Evolutionary conservation across 768 basidiomycete genomes (phyloP).

Genomic region (Sporobolomyces pararoseus): DNA sequence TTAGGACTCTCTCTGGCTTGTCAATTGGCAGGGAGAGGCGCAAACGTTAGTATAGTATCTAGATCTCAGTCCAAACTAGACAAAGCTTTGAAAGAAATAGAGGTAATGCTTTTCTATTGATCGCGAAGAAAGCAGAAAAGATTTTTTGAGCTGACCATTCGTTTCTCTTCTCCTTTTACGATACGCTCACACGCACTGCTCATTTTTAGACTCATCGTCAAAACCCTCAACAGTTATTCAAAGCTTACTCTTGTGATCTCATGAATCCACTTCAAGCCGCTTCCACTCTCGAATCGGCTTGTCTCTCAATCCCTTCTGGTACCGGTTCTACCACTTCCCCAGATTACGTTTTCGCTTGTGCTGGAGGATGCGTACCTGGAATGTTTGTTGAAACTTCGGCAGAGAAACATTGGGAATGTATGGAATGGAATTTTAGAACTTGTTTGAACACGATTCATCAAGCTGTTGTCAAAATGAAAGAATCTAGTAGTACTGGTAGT

Average conservation of each 20-base stretch:
- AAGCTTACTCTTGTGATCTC: conserved; percentile 65
- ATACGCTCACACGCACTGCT: too few relatives aligned
- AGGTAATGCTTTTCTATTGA: too few relatives aligned
- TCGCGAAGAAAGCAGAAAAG: too few relatives aligned
- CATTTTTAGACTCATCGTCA: conserved; percentile 60
- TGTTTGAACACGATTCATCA: conserved; percentile 61
- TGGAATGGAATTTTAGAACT: conserved; percentile 60
- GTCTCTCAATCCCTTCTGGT: conserved; percentile 57
- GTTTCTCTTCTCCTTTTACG: background rate
- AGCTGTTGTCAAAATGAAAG: conserved; percentile 63
- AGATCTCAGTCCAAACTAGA: conserved; percentile 64
- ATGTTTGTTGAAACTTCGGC: conserved; percentile 70
- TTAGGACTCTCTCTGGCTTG: conserved; percentile 71
- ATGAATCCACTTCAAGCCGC: conserved; percentile 56
- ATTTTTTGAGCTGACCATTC: too few relatives aligned
- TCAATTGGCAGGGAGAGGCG: conserved; percentile 64
- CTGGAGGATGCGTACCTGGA: conserved; percentile 63
- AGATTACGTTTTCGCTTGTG: conserved; percentile 74
- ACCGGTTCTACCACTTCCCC: conserved; percentile 56
- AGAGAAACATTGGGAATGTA: conserved; percentile 59
- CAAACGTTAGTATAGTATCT: conserved; percentile 80
- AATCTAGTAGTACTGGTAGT: too few relatives aligned
- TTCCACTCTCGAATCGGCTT: conserved; percentile 63
- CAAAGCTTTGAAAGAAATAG: conserved; percentile 60
- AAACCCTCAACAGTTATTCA: conserved; percentile 61